Percentiles rank a stretch among this genome's conserved stretches.
Conservation (phyloP, 768 basidiomycete species). For the Psilocybe sp. region DNA sequence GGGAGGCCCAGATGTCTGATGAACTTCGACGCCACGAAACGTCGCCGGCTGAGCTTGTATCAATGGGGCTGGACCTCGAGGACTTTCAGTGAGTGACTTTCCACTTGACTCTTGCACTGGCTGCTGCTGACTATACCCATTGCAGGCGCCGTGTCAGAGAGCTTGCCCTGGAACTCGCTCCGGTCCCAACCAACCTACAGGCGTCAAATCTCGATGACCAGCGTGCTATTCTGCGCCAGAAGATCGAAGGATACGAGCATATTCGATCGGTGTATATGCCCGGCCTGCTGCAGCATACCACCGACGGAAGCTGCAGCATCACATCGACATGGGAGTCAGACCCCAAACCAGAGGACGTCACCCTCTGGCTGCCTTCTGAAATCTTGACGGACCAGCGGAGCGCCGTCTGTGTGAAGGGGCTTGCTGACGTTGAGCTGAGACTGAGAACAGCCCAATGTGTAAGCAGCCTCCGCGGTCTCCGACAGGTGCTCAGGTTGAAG, state of each 20-base stretch:
- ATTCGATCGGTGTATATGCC: slow-evolving; percentile 12
- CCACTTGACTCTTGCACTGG: no score
- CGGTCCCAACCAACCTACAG: background rate
- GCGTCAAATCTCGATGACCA: background rate
- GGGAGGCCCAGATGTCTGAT: background rate
- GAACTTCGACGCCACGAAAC: background rate
- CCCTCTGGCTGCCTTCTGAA: slow-evolving; percentile 6
- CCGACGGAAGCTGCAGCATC: background rate
- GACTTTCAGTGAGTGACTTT: slow-evolving; percentile 6
- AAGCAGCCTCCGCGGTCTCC: slow-evolving; percentile 15
- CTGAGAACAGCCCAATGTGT: slow-evolving; percentile 19
- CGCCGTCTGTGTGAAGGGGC: background rate
- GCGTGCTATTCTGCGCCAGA: background rate
- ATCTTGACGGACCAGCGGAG: background rate
- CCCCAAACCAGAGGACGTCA: slow-evolving; percentile 5
- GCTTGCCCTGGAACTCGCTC: background rate
- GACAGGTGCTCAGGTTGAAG: slow-evolving; percentile 16
- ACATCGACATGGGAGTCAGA: background rate
- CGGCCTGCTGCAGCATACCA: slow-evolving; percentile 11
- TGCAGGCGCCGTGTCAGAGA: background rate
- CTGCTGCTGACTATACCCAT: no score
- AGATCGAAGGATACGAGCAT: slow-evolving; percentile 7
- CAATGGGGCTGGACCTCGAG: slow-evolving; percentile 3
- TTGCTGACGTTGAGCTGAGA: slow-evolving; percentile 15
- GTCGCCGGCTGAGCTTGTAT: background rate